These are phyloP conservation scores for Paramyrothecium sp. DNA, from an alignment of 2,329 filamentous ascomycete species.

Conservation along the genomic window DNA sequence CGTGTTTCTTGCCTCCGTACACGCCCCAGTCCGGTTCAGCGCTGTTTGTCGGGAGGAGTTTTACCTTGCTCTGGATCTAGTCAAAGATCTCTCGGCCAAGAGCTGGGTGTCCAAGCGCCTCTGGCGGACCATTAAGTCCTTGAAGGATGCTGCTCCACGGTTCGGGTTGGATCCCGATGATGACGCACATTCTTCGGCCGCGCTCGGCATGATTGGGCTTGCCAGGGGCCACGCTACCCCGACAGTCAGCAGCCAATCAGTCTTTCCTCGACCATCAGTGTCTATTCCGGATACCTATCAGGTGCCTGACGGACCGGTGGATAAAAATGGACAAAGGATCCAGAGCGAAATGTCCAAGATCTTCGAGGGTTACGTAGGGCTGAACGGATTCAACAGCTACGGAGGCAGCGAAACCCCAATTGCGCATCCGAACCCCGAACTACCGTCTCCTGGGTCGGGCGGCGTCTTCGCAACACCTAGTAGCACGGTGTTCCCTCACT, in stretches of 20 bases:
- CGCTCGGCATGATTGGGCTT: conserved; percentile 55
- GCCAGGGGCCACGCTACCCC: conserved; percentile 37
- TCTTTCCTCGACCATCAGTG: conserved; percentile 25
- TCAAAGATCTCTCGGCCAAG: conserved; percentile 69
- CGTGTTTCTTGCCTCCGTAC: conserved; percentile 73
- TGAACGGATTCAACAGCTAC: conserved; percentile 32
- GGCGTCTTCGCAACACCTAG: conserved; percentile 21
- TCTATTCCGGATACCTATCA: conserved; percentile 16
- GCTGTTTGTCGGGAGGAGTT: conserved; percentile 70
- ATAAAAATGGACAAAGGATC: conserved; percentile 47
- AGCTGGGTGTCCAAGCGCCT: conserved; percentile 71
- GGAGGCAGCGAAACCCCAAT: conserved; percentile 23
- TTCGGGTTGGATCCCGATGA: conserved; percentile 56
- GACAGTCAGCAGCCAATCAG: conserved; percentile 12
- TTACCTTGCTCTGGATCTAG: conserved; percentile 73
- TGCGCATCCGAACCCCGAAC: conserved; percentile 16
- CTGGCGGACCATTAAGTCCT: conserved; percentile 69
- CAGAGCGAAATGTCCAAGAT: conserved; percentile 53
- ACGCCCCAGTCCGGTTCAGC: conserved; percentile 71
- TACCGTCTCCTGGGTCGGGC: conserved; percentile 17
- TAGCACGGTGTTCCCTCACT: conserved; percentile 33
- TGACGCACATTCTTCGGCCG: conserved; percentile 50
- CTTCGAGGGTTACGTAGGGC: conserved; percentile 36
- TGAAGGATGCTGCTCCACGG: conserved; percentile 70
- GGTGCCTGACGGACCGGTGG: conserved; percentile 17